Evolutionary conservation across 345 rosid species (phyloP).

Genomic region (Eucalyptus victrix): DNA sequence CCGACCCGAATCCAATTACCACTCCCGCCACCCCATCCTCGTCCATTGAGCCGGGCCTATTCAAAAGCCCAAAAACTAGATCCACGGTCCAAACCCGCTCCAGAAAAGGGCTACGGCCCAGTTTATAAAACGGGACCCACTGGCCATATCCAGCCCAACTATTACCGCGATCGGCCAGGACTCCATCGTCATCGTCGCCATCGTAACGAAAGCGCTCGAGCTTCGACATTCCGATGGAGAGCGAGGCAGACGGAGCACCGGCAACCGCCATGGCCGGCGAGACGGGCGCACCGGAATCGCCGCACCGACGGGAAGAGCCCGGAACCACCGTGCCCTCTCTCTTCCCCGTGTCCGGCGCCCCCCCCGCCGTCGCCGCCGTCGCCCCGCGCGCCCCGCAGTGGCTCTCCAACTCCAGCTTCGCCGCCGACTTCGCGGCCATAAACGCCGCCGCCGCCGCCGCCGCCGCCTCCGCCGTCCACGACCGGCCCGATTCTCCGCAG

Average conservation of each 20-base stretch:
- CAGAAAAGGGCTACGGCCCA: not conserved
- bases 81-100: not conserved
- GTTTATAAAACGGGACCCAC: not conserved
- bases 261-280: not conserved
- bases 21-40: not conserved
- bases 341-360: slow-evolving; percentile 22
- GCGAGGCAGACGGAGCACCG: not conserved
- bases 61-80: not conserved
- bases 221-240: not conserved
- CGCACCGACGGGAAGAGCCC: not conserved
- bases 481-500: not conserved
- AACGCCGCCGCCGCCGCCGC: slow-evolving; percentile 5
- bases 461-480: slow-evolving; percentile 2
- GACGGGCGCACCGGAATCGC: not conserved
- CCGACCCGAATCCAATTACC: not conserved
- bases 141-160: not conserved
- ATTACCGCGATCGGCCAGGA: not conserved
- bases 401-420: slow-evolving; percentile 88
- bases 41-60: not conserved
- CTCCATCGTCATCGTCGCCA: not conserved
- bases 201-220: not conserved
- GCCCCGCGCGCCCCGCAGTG: slow-evolving; percentile 29
- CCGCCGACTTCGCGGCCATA: slow-evolving; percentile 47
- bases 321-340: not conserved
- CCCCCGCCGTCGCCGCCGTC: slow-evolving; percentile 1